These are phyloP conservation scores for Schwanniomyces sp. DNA, from an alignment of 805 yeast genomes.

Conservation along the genomic window DNA sequence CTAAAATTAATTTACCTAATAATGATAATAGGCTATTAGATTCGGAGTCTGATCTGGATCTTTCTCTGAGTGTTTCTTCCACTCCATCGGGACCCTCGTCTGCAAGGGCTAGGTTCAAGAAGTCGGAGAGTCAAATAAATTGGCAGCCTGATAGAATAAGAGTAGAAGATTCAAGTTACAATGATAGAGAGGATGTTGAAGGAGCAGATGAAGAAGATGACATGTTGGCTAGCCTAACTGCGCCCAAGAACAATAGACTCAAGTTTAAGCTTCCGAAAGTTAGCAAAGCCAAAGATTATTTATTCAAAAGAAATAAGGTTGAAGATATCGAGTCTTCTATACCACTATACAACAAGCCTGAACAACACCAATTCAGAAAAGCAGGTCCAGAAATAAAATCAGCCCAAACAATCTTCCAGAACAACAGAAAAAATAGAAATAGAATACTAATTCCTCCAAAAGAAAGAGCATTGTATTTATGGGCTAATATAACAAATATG, in stretches of 20 bases:
- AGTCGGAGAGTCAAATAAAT: not conserved
- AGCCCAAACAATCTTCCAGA: constrained; percentile 10
- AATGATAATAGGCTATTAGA: constrained; percentile 21
- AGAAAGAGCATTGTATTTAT: constrained; percentile 87
- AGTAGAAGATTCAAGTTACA: not conserved
- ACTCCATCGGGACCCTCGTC: constrained; percentile 11
- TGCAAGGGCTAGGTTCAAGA: not conserved
- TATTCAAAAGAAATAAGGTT: constrained; percentile 1
- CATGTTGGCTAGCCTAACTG: not conserved
- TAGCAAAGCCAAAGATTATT: constrained; percentile 5
- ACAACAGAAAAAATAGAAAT: constrained; percentile 8
- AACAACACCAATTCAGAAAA: constrained; percentile 7
- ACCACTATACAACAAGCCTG: constrained; percentile 16
- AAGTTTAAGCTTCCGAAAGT: constrained; percentile 11
- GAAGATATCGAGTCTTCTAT: constrained; percentile 5
- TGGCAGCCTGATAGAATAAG: constrained; percentile 3
- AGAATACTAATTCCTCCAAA: constrained; percentile 37
- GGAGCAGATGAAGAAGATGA: constrained; percentile 1
- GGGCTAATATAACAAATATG: constrained; percentile 94
- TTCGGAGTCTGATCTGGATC: constrained; percentile 36
- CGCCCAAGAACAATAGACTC: constrained; percentile 6
- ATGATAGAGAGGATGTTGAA: not conserved
- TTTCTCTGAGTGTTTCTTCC: constrained; percentile 22
- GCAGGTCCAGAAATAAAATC: constrained; percentile 8
- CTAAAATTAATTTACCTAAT: constrained; percentile 1